phyloP scores from a whole-genome alignment of 208 protist species.

The Vickermania ingenoplastis region DNA sequence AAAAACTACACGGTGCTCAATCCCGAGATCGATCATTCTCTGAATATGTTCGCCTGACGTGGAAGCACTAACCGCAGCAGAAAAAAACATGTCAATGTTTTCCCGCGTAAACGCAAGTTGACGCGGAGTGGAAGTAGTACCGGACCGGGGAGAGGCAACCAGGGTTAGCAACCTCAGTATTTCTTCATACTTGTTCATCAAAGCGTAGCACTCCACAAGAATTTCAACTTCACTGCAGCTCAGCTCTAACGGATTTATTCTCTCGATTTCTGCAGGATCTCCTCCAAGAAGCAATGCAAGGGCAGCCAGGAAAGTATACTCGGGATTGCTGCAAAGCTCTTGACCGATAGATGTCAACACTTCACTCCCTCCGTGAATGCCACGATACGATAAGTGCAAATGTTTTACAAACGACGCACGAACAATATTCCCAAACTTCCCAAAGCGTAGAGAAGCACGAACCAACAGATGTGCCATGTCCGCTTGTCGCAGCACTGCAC shows the following conservation, averaged over 20 bases:
- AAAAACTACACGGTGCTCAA: slow-evolving; percentile 14
- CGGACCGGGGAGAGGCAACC: too few species aligned
- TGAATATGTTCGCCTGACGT: slow-evolving; percentile 20
- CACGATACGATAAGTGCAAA: slow-evolving; percentile 76
- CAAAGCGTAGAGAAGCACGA: slow-evolving; percentile 79
- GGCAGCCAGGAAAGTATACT: slow-evolving; percentile 24
- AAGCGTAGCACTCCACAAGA: slow-evolving; percentile 63
- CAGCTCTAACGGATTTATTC: slow-evolving; percentile 29
- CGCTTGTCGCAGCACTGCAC: slow-evolving; percentile 77
- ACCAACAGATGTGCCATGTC: slow-evolving; percentile 90
- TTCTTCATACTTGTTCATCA: slow-evolving; percentile 36
- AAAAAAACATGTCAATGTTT: too few species aligned
- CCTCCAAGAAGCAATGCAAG: slow-evolving; percentile 67
- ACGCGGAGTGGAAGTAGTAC: too few species aligned
- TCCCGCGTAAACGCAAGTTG: too few species aligned
- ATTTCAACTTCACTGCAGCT: slow-evolving; percentile 48
- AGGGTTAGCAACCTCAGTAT: too few species aligned
- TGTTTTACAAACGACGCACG: slow-evolving; percentile 49
- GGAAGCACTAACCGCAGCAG: too few species aligned
- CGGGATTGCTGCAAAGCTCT: slow-evolving; percentile 43
- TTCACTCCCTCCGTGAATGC: slow-evolving; percentile 58
- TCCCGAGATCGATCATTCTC: slow-evolving; percentile 24
- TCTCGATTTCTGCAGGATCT: slow-evolving; percentile 35
- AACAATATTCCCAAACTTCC: slow-evolving; percentile 74
- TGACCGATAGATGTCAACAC: slow-evolving; percentile 81